A percentile compares a stretch with the other conserved stretches of the same genome.
phyloP scores from a whole-genome alignment of 169 alveolate species.

The Plasmodium reichenowi region DNA sequence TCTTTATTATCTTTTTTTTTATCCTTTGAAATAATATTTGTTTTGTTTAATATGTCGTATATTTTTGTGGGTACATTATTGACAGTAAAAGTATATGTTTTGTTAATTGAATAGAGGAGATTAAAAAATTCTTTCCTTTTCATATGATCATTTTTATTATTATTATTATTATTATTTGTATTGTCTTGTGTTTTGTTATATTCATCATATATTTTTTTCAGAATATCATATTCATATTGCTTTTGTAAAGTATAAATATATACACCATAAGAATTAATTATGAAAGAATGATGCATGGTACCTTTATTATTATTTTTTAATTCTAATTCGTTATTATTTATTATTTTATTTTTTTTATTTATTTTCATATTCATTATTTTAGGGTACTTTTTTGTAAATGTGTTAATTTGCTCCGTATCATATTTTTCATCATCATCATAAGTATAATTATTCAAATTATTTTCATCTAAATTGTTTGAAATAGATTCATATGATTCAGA shows the following conservation, averaged over 20 bases:
- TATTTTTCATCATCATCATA: conserved; percentile 3
- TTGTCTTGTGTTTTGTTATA: background rate
- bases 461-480: too few species aligned
- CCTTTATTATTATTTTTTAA: background rate
- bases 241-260: conserved; percentile 6
- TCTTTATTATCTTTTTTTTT: background rate
- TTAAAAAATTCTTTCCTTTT: conserved; percentile 20
- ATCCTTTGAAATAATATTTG: background rate
- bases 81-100: conserved; percentile 9
- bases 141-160: background rate
- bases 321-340: background rate
- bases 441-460: background rate
- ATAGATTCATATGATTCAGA: too few species aligned
- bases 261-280: background rate
- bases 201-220: background rate
- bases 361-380: background rate
- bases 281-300: background rate
- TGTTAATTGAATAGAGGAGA: background rate
- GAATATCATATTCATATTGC: conserved; percentile 16
- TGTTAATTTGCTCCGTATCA: background rate
- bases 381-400: conserved; percentile 1
- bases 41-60: conserved; percentile 4
- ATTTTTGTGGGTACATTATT: conserved; percentile 29
- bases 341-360: background rate
- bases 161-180: background rate